Evolutionary conservation across 495 filamentous ascomycete species (phyloP), one percentile per base, ranked within the genome.

Genomic region (Immersiella caudata): DNA sequence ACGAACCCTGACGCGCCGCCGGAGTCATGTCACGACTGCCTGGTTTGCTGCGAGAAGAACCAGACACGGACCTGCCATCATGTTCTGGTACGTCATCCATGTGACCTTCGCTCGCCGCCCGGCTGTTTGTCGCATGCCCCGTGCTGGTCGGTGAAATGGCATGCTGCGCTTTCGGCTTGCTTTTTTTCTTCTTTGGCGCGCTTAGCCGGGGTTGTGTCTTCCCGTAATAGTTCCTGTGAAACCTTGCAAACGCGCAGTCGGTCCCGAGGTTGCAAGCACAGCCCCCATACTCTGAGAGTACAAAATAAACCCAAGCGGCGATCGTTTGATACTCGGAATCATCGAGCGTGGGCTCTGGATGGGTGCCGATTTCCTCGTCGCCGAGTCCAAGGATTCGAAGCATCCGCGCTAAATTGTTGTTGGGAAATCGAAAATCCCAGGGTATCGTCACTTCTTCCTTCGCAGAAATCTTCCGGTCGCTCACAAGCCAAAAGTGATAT

Each of bases 401-500:
- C 72, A 79, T 84, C 50, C 80, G 78, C 14, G 72, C 70, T 36
- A 76, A 75, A 1, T 76, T 74, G 25, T 78, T 70, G n/a, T 81
- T 79, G 58, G 81, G 80, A 51, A 86, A 75, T 18, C 80, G 77
- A 52, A 85, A 85, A 54, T 86, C 83, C 85, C 85, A 87, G 6
- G 82, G 78, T 24, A 87, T 81, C 6, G 85, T 87, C 33, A 87
- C 82, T 66, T 86, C 82, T 69, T 85, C 85, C 25, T 78, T 78
- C 21, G 82, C 75, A 26, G 86, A 75, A 69, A 97, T 90, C 50
- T 88, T 84, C 58, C 88, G 82, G 70, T 90, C 90, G 65, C 92
- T 92, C 63, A 96, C 85, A 66, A 96, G 87, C 83, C 94, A 97
- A 78, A 97, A 95, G 73, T 92, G 90, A 79, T 92, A 96, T 72